A percentile compares a stretch with the other conserved stretches of the same genome.
Conservation (phyloP, 2,329 filamentous ascomycete species). For the Acrocalymma vagum region DNA sequence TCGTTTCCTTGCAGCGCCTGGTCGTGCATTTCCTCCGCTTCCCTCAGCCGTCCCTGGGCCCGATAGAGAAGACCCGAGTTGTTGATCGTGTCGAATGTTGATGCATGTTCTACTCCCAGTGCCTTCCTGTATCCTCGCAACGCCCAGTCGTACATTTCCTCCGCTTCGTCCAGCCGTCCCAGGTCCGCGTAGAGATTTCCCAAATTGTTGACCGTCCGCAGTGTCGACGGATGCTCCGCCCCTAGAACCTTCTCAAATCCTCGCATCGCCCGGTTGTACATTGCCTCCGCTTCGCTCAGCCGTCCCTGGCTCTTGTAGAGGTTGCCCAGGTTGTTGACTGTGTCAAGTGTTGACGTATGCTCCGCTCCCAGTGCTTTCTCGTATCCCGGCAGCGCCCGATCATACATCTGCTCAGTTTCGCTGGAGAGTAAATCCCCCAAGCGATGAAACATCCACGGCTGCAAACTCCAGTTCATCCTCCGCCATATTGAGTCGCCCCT, state of each 20-base stretch:
- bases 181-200: constrained; percentile 15
- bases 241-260: constrained; percentile 23
- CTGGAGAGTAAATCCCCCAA: constrained; percentile 4
- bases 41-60: constrained; percentile 7
- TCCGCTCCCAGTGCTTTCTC: constrained; percentile 18
- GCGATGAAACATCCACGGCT: constrained; percentile 3
- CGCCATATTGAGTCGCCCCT: too few relatives aligned
- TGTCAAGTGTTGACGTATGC: constrained; percentile 17
- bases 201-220: background rate
- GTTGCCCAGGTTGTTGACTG: constrained; percentile 20
- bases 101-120: constrained; percentile 1
- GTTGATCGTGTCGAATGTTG: background rate
- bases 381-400: constrained; percentile 18
- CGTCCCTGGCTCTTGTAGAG: constrained; percentile 21
- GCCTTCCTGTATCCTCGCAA: constrained; percentile 10
- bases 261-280: constrained; percentile 26
- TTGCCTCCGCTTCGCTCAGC: constrained; percentile 22
- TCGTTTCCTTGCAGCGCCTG: constrained; percentile 24
- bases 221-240: constrained; percentile 6
- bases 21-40: constrained; percentile 23
- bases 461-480: too few relatives aligned
- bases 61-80: constrained; percentile 4
- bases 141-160: constrained; percentile 10
- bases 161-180: constrained; percentile 13
- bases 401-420: constrained; percentile 21